Conservation (phyloP, 441 rosid genomes). For the Corymbia citriodora region DNA sequence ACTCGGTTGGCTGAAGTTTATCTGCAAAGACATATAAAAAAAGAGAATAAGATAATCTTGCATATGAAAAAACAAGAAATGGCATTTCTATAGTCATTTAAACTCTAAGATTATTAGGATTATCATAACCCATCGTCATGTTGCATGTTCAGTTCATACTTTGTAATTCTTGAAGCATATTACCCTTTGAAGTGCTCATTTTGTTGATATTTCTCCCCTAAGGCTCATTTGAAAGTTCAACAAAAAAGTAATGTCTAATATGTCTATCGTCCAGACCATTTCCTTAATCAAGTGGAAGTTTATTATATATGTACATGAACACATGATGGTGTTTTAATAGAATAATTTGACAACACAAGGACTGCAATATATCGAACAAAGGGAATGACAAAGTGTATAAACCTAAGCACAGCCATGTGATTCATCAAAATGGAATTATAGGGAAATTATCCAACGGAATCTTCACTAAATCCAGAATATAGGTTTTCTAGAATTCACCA, state of each 20-base stretch:
- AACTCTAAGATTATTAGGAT: neutral
- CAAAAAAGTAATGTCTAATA: neutral
- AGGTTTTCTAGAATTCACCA: neutral
- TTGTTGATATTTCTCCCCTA: neutral
- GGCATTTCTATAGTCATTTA: neutral
- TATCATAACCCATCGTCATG: neutral
- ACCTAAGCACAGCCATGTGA: neutral
- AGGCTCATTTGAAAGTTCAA: neutral
- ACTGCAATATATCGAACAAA: neutral
- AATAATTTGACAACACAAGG: neutral
- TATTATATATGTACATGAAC: neutral
- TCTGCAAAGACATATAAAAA: constrained; percentile 14
- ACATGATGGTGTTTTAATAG: neutral
- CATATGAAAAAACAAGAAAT: neutral
- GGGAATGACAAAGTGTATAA: neutral
- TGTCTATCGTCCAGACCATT: neutral
- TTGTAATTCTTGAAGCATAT: neutral
- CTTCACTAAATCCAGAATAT: neutral
- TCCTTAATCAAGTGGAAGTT: neutral
- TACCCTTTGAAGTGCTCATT: neutral
- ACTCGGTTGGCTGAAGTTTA: constrained; percentile 33
- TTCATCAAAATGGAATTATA: neutral
- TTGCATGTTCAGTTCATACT: neutral
- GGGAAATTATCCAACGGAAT: neutral
- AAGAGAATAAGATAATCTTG: neutral